Conservation (phyloP, 225 moss, liverwort and hornwort genomes). For the Asterella californica region DNA sequence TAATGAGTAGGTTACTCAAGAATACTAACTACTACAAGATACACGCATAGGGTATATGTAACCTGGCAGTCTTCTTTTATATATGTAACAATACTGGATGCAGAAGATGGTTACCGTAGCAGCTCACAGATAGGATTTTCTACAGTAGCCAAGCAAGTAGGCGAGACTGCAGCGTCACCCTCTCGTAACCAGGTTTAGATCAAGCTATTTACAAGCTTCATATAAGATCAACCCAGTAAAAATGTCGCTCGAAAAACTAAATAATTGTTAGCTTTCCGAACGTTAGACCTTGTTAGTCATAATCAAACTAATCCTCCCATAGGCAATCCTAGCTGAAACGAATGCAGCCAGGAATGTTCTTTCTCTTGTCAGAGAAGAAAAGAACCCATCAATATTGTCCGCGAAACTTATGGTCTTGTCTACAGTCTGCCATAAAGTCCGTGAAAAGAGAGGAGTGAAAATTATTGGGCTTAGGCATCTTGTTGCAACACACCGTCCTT, state of each 20-base stretch:
- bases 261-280: too few species aligned
- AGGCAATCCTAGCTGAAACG: not conserved
- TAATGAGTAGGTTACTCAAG: too few species aligned
- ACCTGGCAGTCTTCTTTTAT: too few species aligned
- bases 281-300: not conserved
- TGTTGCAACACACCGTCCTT: not conserved
- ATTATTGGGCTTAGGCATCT: not conserved
- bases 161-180: not conserved
- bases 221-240: not conserved
- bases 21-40: too few species aligned
- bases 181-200: not conserved
- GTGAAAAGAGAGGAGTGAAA: not conserved
- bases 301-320: not conserved
- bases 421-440: not conserved
- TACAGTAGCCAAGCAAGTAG: not conserved
- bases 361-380: not conserved
- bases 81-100: too few species aligned
- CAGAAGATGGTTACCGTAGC: not conserved
- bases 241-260: not conserved
- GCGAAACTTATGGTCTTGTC: not conserved
- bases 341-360: not conserved
- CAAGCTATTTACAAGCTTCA: not conserved
- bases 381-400: not conserved
- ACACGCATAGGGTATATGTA: too few species aligned
- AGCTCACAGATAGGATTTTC: not conserved